These are phyloP conservation scores for Mikania micrantha DNA, from an alignment of 129 eudicot genomes.

Conservation along the genomic window DNA sequence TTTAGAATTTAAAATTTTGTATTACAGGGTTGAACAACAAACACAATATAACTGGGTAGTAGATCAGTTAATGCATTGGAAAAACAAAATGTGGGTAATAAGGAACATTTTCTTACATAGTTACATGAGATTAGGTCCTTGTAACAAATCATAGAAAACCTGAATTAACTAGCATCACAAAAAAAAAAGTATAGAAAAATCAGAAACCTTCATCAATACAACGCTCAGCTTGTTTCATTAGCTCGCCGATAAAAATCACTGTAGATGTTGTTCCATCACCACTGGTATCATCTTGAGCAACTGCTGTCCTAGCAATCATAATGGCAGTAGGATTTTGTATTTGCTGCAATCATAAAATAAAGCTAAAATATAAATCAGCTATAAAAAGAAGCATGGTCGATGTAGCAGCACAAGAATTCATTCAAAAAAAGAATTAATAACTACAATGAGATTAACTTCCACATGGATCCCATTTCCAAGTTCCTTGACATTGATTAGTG, in stretches of 20 bases:
- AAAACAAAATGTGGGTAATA: neutral
- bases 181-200: neutral
- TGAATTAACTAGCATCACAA: neutral
- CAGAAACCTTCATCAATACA: conserved; percentile 84
- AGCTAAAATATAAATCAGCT: neutral
- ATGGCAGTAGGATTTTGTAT: conserved; percentile 96
- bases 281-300: conserved; percentile 96
- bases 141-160: neutral
- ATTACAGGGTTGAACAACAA: neutral
- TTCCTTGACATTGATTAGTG: neutral
- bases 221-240: conserved; percentile 93
- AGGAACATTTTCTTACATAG: neutral
- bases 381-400: neutral
- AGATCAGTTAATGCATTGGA: neutral
- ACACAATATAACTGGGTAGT: neutral
- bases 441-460: neutral
- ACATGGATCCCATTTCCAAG: neutral
- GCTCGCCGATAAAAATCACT: conserved; percentile 92
- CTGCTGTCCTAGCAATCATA: conserved; percentile 99
- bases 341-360: conserved; percentile 47
- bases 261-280: conserved; percentile 99
- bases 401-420: neutral
- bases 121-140: neutral
- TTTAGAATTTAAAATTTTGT: neutral
- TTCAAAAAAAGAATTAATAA: neutral